Evolutionary conservation across 768 basidiomycete genomes (phyloP), one percentile per base, ranked within the genome.

Genomic region (Boletales sp.): DNA sequence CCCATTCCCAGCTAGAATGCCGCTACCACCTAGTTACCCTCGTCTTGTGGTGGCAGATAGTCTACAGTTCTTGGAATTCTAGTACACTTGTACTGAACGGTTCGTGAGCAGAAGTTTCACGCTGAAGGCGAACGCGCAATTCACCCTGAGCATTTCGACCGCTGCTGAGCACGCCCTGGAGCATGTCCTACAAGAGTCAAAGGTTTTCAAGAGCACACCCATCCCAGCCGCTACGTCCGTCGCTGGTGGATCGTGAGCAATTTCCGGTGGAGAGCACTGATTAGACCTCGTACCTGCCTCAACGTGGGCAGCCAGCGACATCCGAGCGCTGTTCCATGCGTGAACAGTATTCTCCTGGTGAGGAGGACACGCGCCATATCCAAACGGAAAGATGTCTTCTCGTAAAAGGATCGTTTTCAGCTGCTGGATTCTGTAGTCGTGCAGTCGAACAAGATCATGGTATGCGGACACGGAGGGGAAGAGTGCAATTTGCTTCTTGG

Each of bases 221-320:
- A 88, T 87, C 67, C 86, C 86, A 31, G 72, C 80, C 8, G 80
- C 80, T 24, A 88, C 73, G 55, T 88, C 84, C 6, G 83, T 85
- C 17, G 74, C 86, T 85, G 31, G 30, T 45, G 7, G 36, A 38
- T 5, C 5, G 44, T 60, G 24, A 65, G 55, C 13, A 27, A 47
- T 36, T 13, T 43, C n/a, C 7, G 13, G 31, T 18, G 11, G 21
- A 30, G 24, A 36, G 29, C 21, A 18, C 12, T 32, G 34, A 15
- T 5, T 0, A 8, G 30, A 31, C 24, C 40, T 17, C 54, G 49
- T 52, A 85, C 84, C 76, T 57, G 78, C 77, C 58, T 86, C 78
- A 29, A 84, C 72, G 56, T 72, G 71, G 19, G 65, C 62, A 12
- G 74, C 69, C 21, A 84, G 60, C 31, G 69, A 62, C 53, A 68